A percentile compares a stretch with the other conserved stretches of the same genome.
Conservation (phyloP, 2,329 filamentous ascomycete genomes). For the Fusarium poae region DNA sequence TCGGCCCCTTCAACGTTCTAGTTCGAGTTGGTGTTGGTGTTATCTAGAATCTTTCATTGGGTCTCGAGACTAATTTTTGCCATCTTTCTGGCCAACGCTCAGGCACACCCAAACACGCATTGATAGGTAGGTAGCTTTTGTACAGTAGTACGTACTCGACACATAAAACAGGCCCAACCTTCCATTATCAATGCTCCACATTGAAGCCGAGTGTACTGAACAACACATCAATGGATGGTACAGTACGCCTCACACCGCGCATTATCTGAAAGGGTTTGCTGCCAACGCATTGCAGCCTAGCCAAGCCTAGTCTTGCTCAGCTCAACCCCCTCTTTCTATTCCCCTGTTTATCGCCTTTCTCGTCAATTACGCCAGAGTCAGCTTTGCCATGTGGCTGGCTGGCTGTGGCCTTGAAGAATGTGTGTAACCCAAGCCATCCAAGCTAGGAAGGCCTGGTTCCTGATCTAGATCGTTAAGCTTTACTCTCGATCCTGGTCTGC, state of each 20-base stretch:
- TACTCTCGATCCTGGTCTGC: slow-evolving; percentile 32
- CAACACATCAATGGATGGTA: slow-evolving; percentile 23
- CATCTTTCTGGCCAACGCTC: slow-evolving; percentile 22
- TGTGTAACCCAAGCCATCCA: slow-evolving; percentile 21
- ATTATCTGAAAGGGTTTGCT: slow-evolving; percentile 29
- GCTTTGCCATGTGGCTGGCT: slow-evolving; percentile 41
- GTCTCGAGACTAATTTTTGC: slow-evolving; percentile 3
- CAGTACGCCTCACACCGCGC: slow-evolving; percentile 32
- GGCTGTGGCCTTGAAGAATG: slow-evolving; percentile 36
- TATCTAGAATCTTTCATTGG: slow-evolving; percentile 31
- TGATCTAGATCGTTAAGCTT: slow-evolving; percentile 37
- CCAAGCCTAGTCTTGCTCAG: slow-evolving; percentile 16
- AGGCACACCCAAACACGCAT: slow-evolving; percentile 26
- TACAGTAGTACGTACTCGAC: slow-evolving; percentile 2
- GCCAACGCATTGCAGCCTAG: slow-evolving; percentile 42
- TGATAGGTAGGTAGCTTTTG: neutral
- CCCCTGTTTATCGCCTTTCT: slow-evolving; percentile 9
- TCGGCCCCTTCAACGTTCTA: slow-evolving; percentile 39
- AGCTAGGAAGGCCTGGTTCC: slow-evolving; percentile 16
- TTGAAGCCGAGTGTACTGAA: slow-evolving; percentile 29
- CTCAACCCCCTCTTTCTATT: slow-evolving; percentile 12
- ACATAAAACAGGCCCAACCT: slow-evolving; percentile 7
- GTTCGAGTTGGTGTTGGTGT: slow-evolving; percentile 14
- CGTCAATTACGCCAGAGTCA: slow-evolving; percentile 1
- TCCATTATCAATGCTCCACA: slow-evolving; percentile 25